A percentile compares a stretch with the other conserved stretches of the same genome.
phyloP scores from a whole-genome alignment of 768 basidiomycete genomes.

The Rossbeevera mucosa region DNA sequence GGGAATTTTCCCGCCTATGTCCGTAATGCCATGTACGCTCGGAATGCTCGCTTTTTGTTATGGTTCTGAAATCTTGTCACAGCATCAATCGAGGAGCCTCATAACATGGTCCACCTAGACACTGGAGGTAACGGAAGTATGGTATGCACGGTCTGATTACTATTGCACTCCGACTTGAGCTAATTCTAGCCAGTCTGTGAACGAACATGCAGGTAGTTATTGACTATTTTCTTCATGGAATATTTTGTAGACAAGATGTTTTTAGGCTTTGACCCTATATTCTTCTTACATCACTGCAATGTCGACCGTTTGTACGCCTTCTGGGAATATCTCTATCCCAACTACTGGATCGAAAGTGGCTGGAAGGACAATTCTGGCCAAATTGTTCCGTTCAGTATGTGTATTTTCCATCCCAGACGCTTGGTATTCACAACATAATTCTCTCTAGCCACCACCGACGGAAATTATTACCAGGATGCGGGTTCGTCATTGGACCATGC shows the following conservation, averaged over 20 bases:
- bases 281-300: slow-evolving; percentile 18
- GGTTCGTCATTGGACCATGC: neutral
- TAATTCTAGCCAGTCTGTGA: slow-evolving; percentile 2
- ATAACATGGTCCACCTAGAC: slow-evolving; percentile 18
- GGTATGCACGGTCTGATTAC: slow-evolving; percentile 3
- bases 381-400: slow-evolving; percentile 8
- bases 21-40: slow-evolving; percentile 5
- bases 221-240: neutral
- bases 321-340: slow-evolving; percentile 21
- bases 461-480: slow-evolving; percentile 2
- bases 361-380: slow-evolving; percentile 11
- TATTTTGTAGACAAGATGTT: neutral
- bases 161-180: neutral
- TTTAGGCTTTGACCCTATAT: slow-evolving; percentile 17
- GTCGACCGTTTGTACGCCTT: slow-evolving; percentile 21
- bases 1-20: slow-evolving; percentile 2
- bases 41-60: neutral
- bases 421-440: neutral
- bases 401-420: neutral
- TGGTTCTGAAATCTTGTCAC: neutral
- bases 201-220: slow-evolving; percentile 18
- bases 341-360: slow-evolving; percentile 14
- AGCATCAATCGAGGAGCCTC: slow-evolving; percentile 19
- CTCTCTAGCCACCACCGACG: slow-evolving; percentile 1
- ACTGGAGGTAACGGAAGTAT: slow-evolving; percentile 15